Evolutionary conservation across 208 protist species (phyloP), one percentile per base, ranked within the genome.

Genomic region (Vickermania ingenoplastis): DNA sequence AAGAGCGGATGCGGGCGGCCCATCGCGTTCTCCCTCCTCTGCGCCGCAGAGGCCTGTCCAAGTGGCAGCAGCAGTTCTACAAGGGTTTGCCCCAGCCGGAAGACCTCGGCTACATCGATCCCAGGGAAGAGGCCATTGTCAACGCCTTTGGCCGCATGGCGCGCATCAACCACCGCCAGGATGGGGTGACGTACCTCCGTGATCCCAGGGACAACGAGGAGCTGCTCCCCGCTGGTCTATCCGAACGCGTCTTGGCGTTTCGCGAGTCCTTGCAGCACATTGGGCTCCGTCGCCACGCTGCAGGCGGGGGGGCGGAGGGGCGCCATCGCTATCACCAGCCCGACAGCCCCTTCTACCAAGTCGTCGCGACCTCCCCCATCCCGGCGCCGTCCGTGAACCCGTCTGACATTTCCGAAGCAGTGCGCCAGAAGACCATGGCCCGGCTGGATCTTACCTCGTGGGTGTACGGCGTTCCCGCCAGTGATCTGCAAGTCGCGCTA

Each of bases 391-490:
- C 17, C 11, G 7, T 45, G 36, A 17, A 45, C 36, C 36, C 36
- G 11, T 45, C 36, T 45, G 36, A 17, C 11, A 45, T 45, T 45
- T 45, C 36, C 36, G 11, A 45, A 17, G 36, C 36, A 17, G 36
- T 45, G 7, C 36, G 36, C 36, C 36, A 45, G 17, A 7, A 17
- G 36, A 45, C 36, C 17, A n/a, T 45, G 5, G 57, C 22, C 4
- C 41, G 31, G 17, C 55, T 67, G 26, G 1, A 57, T 25, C 59
- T 60, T 2, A 62, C 53, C 3, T 67, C 73, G 56, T 88, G 80
- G 84, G 65, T 77, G 7, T 91, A 91, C 63, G 81, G 81, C 14
- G 61, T 91, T 1, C 73, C 78, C 1, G 31, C 64, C 17, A 41
- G 60, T 4, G 31, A 71, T 3, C 25, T 72, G 24, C 55, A 41